These are phyloP conservation scores for Zygosaccharomyces pseudorouxii DNA, from an alignment of 805 yeast species.

Conservation along the genomic window DNA sequence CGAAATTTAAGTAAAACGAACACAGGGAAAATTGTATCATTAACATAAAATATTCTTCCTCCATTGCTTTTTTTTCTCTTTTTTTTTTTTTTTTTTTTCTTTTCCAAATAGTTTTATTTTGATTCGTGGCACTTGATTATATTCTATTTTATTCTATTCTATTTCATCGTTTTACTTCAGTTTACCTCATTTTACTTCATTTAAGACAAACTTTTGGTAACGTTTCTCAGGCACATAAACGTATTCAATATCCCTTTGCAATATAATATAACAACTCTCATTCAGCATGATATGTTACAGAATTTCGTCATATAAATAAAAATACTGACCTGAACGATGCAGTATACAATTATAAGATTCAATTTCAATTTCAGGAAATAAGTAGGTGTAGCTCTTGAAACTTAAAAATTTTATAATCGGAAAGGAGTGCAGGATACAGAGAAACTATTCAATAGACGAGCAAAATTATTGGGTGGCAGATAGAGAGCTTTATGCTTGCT, in stretches of 20 bases:
- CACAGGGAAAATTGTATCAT: neutral
- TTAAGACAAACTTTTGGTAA: neutral
- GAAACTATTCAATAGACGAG: no score
- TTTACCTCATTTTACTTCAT: neutral
- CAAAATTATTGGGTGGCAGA: neutral
- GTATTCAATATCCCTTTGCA: constrained; percentile 3
- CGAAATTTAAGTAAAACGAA: neutral
- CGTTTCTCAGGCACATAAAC: constrained; percentile 1
- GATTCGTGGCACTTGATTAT: neutral
- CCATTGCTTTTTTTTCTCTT: neutral
- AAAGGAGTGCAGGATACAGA: no score
- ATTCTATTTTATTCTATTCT: neutral
- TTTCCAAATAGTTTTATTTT: neutral
- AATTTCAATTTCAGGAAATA: neutral
- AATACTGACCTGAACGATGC: neutral
- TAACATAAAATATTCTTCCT: neutral
- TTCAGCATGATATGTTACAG: neutral
- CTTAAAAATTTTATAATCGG: no score
- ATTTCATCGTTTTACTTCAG: neutral
- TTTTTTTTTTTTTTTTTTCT: neutral
- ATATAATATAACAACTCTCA: neutral
- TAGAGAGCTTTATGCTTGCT: neutral
- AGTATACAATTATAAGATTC: neutral
- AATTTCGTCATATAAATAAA: constrained; percentile 1
- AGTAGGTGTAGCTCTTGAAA: neutral